Percentiles rank a stretch among this genome's conserved stretches.
phyloP scores from a whole-genome alignment of 805 yeast genomes.

The Starmerella cellae region DNA sequence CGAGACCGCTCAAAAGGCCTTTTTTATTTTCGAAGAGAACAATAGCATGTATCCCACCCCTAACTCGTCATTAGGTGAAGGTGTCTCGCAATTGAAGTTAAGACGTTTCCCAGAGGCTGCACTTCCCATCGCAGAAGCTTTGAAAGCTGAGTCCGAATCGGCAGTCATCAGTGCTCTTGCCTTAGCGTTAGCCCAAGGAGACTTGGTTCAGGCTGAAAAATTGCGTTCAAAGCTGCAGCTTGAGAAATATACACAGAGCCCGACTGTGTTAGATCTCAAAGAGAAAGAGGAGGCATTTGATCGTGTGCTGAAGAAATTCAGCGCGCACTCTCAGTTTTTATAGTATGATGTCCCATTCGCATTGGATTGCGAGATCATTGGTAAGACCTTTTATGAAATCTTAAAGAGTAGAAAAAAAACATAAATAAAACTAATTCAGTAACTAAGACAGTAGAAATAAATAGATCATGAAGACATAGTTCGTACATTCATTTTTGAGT shows the following conservation, averaged over 20 bases:
- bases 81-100: constrained; percentile 65
- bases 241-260: constrained; percentile 42
- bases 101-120: constrained; percentile 72
- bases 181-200: constrained; percentile 44
- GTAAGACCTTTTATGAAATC: too few species aligned
- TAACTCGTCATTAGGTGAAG: constrained; percentile 49
- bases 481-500: not conserved
- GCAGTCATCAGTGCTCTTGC: constrained; percentile 52
- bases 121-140: constrained; percentile 35
- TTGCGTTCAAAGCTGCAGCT: constrained; percentile 21
- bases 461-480: too few species aligned
- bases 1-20: constrained; percentile 30
- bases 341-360: too few species aligned
- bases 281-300: constrained; percentile 57
- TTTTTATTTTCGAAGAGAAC: constrained; percentile 53
- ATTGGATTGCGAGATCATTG: too few species aligned
- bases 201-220: constrained; percentile 10
- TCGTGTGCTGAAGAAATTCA: constrained; percentile 36
- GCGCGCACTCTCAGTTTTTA: too few species aligned
- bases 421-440: too few species aligned
- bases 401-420: too few species aligned
- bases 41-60: constrained; percentile 27
- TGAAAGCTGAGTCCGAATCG: constrained; percentile 29
- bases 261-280: constrained; percentile 39
- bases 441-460: too few species aligned